A percentile compares a stretch with the other conserved stretches of the same genome.
Evolutionary conservation across 371 early-diverging fungal species (phyloP).

Genomic region (Zancudomyces culisetae): DNA sequence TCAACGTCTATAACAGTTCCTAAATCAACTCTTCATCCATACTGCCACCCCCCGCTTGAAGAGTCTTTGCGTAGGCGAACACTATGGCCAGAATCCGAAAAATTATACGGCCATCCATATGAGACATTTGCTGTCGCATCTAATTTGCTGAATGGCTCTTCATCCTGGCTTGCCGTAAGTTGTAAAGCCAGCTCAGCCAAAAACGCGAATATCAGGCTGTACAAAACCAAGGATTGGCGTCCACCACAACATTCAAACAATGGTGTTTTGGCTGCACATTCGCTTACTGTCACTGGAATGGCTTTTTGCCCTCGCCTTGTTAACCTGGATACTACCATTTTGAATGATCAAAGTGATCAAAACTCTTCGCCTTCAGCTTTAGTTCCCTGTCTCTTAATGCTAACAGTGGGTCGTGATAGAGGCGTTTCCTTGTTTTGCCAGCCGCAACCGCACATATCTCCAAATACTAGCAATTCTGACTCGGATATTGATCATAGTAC

Average conservation of each 20-base stretch:
- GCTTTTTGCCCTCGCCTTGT: constrained; percentile 40
- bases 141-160: no score
- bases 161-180: constrained; percentile 60
- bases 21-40: neutral
- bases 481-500: neutral
- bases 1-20: no score
- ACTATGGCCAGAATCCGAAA: constrained; percentile 92
- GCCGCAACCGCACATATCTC: neutral
- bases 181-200: constrained; percentile 38
- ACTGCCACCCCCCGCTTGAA: constrained; percentile 57
- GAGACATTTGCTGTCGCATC: constrained; percentile 59
- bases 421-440: constrained; percentile 60
- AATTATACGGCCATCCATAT: constrained; percentile 88
- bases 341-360: neutral
- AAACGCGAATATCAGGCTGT: constrained; percentile 16
- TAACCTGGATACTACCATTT: neutral
- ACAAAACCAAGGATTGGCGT: constrained; percentile 6
- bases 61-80: constrained; percentile 72
- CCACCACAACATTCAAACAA: neutral
- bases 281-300: constrained; percentile 68
- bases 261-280: constrained; percentile 32
- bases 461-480: neutral
- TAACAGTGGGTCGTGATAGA: constrained; percentile 81
- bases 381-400: constrained; percentile 34
- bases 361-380: neutral